Percentiles rank a stretch among this genome's conserved stretches.
Evolutionary conservation across 2,329 filamentous ascomycete genomes (phyloP).

Genomic region (Ophiostoma australiae): DNA sequence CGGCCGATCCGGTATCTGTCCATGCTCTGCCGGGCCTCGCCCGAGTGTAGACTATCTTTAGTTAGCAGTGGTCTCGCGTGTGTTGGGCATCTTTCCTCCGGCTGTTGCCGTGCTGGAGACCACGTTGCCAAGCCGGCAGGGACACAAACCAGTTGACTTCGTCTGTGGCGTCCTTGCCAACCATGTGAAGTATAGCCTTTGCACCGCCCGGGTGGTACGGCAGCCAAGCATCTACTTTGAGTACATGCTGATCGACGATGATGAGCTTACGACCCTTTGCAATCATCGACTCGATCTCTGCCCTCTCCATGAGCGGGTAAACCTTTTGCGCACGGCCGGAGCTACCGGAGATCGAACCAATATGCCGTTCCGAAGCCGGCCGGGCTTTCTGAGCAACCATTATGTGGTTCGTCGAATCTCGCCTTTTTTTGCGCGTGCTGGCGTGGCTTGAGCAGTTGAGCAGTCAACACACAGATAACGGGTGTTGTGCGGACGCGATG

Average conservation of each 20-base stretch:
- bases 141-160: slow-evolving; percentile 77
- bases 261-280: slow-evolving; percentile 74
- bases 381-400: background rate
- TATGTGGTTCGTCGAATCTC: no score
- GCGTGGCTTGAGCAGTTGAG: background rate
- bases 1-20: slow-evolving; percentile 75
- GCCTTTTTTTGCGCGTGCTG: background rate
- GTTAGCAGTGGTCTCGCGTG: background rate
- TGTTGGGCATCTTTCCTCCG: background rate
- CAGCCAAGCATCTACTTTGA: slow-evolving; percentile 86
- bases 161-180: slow-evolving; percentile 88
- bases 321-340: slow-evolving; percentile 15
- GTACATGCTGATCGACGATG: slow-evolving; percentile 72
- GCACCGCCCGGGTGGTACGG: slow-evolving; percentile 88
- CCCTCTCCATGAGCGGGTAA: slow-evolving; percentile 39
- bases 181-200: slow-evolving; percentile 87
- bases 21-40: slow-evolving; percentile 72
- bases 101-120: background rate
- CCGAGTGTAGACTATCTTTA: slow-evolving; percentile 67
- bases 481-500: background rate
- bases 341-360: background rate
- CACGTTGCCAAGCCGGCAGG: background rate
- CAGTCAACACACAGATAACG: background rate
- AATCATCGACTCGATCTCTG: slow-evolving; percentile 75
- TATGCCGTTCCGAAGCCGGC: background rate